Evolutionary conservation across 306 rosid genomes (phyloP).

Genomic region (Biancaea sappan): DNA sequence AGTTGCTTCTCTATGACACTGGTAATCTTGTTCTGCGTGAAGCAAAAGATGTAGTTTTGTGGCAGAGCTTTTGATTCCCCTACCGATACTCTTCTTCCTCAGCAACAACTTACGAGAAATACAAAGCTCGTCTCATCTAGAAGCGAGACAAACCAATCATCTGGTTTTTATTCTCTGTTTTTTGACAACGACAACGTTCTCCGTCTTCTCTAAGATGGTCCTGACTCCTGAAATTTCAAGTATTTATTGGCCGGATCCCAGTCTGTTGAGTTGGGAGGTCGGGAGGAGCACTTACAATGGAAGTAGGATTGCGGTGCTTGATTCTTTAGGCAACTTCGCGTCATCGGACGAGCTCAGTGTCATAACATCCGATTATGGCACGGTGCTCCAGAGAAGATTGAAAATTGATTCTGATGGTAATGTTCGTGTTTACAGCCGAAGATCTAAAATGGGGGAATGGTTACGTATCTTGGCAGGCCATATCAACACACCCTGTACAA

Average conservation of each 20-base stretch:
- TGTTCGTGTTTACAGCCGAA: slow-evolving; percentile 42
- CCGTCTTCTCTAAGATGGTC: slow-evolving; percentile 39
- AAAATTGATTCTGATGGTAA: slow-evolving; percentile 48
- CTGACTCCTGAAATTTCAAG: too few species aligned
- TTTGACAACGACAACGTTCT: slow-evolving; percentile 40
- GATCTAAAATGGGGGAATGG: slow-evolving; percentile 29
- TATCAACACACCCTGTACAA: slow-evolving; percentile 31
- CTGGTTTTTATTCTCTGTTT: slow-evolving; percentile 44
- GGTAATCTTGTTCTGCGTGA: too few species aligned
- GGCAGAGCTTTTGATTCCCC: slow-evolving; percentile 46
- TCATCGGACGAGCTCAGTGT: slow-evolving; percentile 34
- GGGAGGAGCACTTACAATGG: too few species aligned
- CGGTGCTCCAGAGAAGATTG: slow-evolving; percentile 33
- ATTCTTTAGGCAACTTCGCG: too few species aligned
- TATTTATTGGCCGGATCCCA: too few species aligned
- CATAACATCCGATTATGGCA: slow-evolving; percentile 38
- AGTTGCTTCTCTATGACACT: too few species aligned
- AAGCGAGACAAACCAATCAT: slow-evolving; percentile 39
- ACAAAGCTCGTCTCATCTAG: slow-evolving; percentile 41
- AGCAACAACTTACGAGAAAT: slow-evolving; percentile 32
- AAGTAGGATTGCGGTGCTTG: too few species aligned
- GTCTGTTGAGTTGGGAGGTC: too few species aligned
- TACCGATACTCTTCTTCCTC: slow-evolving; percentile 43
- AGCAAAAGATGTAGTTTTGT: slow-evolving; percentile 11
- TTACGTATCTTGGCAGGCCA: slow-evolving; percentile 49